Evolutionary conservation across 768 basidiomycete species (phyloP).

Genomic region (Neoboletus magnificus): DNA sequence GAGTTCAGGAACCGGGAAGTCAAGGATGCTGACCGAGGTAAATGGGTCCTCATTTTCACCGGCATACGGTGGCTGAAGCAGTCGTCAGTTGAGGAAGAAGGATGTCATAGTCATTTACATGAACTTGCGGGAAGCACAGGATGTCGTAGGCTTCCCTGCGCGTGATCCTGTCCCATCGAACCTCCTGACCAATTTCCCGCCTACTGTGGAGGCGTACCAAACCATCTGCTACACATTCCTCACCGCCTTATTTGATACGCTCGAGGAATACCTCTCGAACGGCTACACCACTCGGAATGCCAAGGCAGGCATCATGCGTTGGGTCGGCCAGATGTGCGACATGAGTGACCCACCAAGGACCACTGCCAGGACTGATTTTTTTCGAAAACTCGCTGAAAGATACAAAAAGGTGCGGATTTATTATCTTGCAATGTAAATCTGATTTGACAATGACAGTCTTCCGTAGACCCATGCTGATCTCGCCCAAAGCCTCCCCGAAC

Average conservation of each 20-base stretch:
- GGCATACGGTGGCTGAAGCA: neutral
- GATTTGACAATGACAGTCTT: neutral
- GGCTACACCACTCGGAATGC: neutral
- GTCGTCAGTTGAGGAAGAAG: neutral
- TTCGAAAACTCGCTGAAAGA: neutral
- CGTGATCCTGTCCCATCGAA: neutral
- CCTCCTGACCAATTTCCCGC: neutral
- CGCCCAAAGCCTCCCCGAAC: neutral
- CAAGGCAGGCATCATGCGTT: neutral
- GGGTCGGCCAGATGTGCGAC: neutral
- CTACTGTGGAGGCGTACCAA: neutral
- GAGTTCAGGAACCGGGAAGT: constrained; percentile 1
- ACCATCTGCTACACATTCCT: constrained; percentile 2
- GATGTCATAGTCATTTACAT: neutral
- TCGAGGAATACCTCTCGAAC: neutral
- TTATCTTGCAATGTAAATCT: too few species aligned
- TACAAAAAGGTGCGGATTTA: neutral
- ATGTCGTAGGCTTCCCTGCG: neutral
- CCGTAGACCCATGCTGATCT: neutral
- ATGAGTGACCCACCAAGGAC: neutral
- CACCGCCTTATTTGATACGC: neutral
- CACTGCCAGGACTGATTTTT: neutral
- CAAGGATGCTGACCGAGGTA: constrained; percentile 5
- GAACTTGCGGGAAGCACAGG: neutral
- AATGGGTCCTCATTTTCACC: neutral